phyloP scores from a whole-genome alignment of 495 filamentous ascomycete species.

The Bryoglossum gracile region DNA sequence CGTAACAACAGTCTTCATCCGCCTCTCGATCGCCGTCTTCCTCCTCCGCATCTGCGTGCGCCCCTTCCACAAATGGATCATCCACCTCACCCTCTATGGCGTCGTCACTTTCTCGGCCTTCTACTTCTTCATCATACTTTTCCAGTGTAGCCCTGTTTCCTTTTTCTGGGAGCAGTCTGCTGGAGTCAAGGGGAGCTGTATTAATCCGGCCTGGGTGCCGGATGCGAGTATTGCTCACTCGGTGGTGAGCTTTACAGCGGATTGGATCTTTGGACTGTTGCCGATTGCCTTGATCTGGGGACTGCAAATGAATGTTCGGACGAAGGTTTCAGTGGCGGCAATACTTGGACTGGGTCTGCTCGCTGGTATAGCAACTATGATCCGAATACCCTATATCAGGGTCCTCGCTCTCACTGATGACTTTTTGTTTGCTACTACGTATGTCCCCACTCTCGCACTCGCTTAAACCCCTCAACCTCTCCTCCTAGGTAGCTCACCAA shows the following conservation, averaged over 20 bases:
- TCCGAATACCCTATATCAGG: slow-evolving; percentile 33
- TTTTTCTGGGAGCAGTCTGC: slow-evolving; percentile 33
- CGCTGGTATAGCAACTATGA: slow-evolving; percentile 33
- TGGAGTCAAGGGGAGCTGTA: slow-evolving; percentile 27
- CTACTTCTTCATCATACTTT: slow-evolving; percentile 34
- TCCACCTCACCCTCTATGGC: slow-evolving; percentile 26
- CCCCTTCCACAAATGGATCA: slow-evolving; percentile 28
- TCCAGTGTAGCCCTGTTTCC: slow-evolving; percentile 32
- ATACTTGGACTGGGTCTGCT: slow-evolving; percentile 34
- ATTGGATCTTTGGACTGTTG: slow-evolving; percentile 36
- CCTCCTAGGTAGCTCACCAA: not conserved
- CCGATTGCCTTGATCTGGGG: slow-evolving; percentile 37
- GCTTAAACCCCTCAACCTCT: too few species aligned
- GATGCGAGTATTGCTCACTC: slow-evolving; percentile 32
- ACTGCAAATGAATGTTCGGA: slow-evolving; percentile 30
- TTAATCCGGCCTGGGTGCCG: slow-evolving; percentile 24
- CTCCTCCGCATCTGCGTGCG: slow-evolving; percentile 31
- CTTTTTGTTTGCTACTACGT: slow-evolving; percentile 20
- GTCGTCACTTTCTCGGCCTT: slow-evolving; percentile 24
- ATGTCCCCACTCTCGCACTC: not conserved
- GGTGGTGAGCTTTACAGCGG: slow-evolving; percentile 30
- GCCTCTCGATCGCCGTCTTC: slow-evolving; percentile 35
- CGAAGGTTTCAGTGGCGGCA: slow-evolving; percentile 28
- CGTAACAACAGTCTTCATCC: slow-evolving; percentile 30
- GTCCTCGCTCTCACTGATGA: slow-evolving; percentile 25